Evolutionary conservation across 2,329 filamentous ascomycete genomes (phyloP), one percentile per base, ranked within the genome.

Genomic region (Metarhizium guizhouense): DNA sequence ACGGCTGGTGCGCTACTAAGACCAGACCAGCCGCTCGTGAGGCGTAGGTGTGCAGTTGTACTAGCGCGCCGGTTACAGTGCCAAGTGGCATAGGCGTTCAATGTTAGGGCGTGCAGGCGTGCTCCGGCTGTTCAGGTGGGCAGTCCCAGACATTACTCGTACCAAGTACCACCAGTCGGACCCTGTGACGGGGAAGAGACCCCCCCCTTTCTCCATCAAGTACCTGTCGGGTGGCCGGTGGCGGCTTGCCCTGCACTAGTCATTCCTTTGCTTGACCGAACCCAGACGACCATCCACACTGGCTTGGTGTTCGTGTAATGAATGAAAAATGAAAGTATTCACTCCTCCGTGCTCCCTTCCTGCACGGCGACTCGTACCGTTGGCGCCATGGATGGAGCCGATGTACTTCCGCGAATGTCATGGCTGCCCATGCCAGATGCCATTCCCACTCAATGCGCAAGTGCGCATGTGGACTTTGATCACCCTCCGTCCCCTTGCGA

Each of bases 401-500:
- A 48, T 20, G 25, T 48, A 48, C 45, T 48, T 48, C 45, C 45
- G 45, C 20, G 45, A 20, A 47, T 48, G 45, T 47, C 45, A 48
- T 48, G 45, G 45, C 45, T 30, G 20, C 25, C 45, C 45, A 48
- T 48, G 45, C 45, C 25, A 29, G 7, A 45, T 45, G 42, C 42
- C 42, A 20, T 20, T 45, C 42, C 42, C 42, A 45, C 42, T 45
- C 42, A 18, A 18, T 45, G n/a, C 18, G 18, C 42, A 45, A 20
- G 42, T 30, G 11, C 18, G 18, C 20, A 29, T 8, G 45, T 48
- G 47, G 56, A 56, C 54, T 54, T 47, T 58, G 54, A 56, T 52
- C 56, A 51, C 42, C 51, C 54, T 50, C 45, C 6, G 50, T 42
- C 51, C 56, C 56, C 47, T 54, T 53, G 55, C 54, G 32, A 56